These are phyloP conservation scores for Planoprotostelium fungivorum DNA, from an alignment of 78 protist genomes.

Conservation along the genomic window DNA sequence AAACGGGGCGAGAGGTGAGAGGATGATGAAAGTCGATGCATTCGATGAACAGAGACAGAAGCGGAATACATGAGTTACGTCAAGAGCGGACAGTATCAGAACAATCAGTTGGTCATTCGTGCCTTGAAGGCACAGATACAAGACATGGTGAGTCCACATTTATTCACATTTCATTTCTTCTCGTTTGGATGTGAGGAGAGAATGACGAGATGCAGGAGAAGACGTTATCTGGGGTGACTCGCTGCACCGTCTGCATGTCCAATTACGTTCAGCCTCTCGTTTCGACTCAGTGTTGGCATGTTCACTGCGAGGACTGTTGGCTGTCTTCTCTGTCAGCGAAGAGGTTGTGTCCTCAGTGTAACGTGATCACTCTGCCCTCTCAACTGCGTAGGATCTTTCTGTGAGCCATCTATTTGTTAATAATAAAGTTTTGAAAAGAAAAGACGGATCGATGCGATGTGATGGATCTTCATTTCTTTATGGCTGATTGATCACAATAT, in stretches of 20 bases:
- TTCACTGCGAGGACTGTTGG: constrained; percentile 71
- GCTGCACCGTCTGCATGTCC: background rate
- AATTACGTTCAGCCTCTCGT: constrained; percentile 20
- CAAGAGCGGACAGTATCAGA: background rate
- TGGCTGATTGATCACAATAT: too few relatives aligned
- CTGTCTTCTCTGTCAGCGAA: constrained; percentile 36
- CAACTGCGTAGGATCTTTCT: constrained; percentile 57
- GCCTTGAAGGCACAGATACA: background rate
- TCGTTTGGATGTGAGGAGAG: too few relatives aligned
- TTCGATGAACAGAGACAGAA: too few relatives aligned
- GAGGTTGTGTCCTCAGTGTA: constrained; percentile 69
- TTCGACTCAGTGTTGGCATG: constrained; percentile 68
- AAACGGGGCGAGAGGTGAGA: background rate
- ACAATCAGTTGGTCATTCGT: background rate
- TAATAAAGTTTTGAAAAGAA: too few relatives aligned
- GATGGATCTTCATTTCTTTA: too few relatives aligned
- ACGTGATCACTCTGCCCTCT: constrained; percentile 47
- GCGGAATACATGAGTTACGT: background rate
- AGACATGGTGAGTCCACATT: background rate
- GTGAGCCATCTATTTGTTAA: too few relatives aligned
- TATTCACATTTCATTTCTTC: too few relatives aligned
- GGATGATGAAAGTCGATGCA: background rate
- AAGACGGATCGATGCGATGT: too few relatives aligned
- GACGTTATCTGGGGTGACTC: background rate
- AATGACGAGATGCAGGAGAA: background rate